Conservation (phyloP, 129 eudicot species). For the Scalesia atractyloides region DNA sequence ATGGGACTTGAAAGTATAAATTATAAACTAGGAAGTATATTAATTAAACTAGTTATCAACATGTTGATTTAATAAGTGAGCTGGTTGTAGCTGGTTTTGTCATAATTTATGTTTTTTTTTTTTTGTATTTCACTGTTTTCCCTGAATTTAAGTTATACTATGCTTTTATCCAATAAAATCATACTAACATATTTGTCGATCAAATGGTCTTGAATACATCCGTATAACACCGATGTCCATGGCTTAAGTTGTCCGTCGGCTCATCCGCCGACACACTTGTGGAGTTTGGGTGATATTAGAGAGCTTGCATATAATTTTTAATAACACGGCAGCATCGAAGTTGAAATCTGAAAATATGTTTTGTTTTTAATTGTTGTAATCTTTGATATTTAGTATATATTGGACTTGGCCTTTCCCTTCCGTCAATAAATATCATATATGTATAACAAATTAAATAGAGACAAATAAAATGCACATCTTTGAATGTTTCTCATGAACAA, state of each 20-base stretch:
- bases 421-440: background rate
- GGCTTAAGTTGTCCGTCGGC: too few relatives aligned
- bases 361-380: background rate
- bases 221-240: too few relatives aligned
- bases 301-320: background rate
- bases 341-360: background rate
- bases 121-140: background rate
- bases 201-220: too few relatives aligned
- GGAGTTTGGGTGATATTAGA: background rate
- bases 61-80: conserved; percentile 4
- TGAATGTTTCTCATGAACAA: conserved; percentile 16
- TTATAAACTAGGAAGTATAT: background rate
- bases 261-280: too few relatives aligned
- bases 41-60: background rate
- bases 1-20: background rate
- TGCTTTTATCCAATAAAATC: background rate
- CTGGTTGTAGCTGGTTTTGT: background rate
- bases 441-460: background rate
- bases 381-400: background rate
- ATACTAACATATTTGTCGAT: background rate
- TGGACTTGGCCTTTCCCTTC: conserved; percentile 2
- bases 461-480: background rate
- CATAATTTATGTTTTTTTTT: background rate
- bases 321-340: background rate
- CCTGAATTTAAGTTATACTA: background rate